phyloP scores from a whole-genome alignment of 1,139 yeast species.

The Yamadazyma diospyri region DNA sequence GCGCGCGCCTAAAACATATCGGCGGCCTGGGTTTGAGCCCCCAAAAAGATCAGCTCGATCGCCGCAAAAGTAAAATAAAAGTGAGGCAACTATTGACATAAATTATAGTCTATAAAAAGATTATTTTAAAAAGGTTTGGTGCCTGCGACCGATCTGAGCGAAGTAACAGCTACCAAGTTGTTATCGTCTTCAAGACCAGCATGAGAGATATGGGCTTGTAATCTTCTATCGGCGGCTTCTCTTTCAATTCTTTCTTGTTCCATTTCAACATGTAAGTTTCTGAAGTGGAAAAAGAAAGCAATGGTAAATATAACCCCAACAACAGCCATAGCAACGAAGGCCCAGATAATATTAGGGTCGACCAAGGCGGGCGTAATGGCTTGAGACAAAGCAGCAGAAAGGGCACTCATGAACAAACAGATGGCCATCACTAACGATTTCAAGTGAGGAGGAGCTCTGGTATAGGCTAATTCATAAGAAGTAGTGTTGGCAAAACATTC shows the following conservation, averaged over 20 bases:
- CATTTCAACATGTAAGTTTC: slow-evolving; percentile 53
- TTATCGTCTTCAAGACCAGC: slow-evolving; percentile 14
- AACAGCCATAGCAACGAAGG: slow-evolving; percentile 17
- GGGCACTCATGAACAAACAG: slow-evolving; percentile 57
- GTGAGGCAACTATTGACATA: too few relatives aligned
- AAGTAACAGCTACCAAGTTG: slow-evolving; percentile 16
- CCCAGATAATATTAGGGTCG: slow-evolving; percentile 18
- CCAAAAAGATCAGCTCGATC: too few relatives aligned
- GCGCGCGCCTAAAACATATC: too few relatives aligned
- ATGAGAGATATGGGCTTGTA: slow-evolving; percentile 7
- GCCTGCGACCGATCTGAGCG: slow-evolving; percentile 16
- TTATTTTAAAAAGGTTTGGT: too few relatives aligned
- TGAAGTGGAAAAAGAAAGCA: slow-evolving; percentile 43
- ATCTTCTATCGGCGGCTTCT: slow-evolving; percentile 19
- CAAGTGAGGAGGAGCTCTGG: slow-evolving; percentile 65
- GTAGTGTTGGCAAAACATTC: slow-evolving; percentile 70
- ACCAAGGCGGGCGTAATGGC: slow-evolving; percentile 49
- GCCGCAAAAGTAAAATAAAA: too few relatives aligned
- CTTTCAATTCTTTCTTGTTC: slow-evolving; percentile 35
- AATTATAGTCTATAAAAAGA: too few relatives aligned
- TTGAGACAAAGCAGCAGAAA: slow-evolving; percentile 56
- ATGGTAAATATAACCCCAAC: slow-evolving; percentile 33
- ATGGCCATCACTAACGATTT: slow-evolving; percentile 67
- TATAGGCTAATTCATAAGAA: slow-evolving; percentile 67
- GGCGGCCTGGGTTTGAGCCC: too few relatives aligned